Conservation (phyloP, 768 basidiomycete genomes). For the Leccinum subtestaceum region DNA sequence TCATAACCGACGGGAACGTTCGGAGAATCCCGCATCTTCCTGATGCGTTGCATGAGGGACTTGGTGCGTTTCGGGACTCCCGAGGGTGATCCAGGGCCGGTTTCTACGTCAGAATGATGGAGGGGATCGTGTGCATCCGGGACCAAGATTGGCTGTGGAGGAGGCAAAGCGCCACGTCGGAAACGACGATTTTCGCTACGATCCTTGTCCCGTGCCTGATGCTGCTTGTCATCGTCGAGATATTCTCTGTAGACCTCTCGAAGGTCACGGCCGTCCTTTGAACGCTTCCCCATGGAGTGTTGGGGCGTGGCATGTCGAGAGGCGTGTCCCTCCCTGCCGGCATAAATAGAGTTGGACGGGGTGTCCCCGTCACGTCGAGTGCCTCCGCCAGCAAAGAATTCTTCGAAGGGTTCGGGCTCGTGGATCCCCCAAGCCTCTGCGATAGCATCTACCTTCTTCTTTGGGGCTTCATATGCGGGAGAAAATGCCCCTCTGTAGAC, state of each 20-base stretch:
- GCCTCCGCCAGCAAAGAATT: slow-evolving; percentile 83
- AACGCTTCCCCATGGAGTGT: slow-evolving; percentile 35
- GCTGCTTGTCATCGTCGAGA: slow-evolving; percentile 38
- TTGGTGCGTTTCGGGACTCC: slow-evolving; percentile 66
- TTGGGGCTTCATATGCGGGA: slow-evolving; percentile 54
- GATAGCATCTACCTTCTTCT: slow-evolving; percentile 86
- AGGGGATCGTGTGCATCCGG: slow-evolving; percentile 52
- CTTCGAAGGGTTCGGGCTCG: slow-evolving; percentile 88
- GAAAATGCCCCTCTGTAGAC: slow-evolving; percentile 44
- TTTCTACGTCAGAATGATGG: slow-evolving; percentile 36
- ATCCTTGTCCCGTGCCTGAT: slow-evolving; percentile 30
- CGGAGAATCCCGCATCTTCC: slow-evolving; percentile 83
- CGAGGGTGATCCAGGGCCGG: slow-evolving; percentile 40
- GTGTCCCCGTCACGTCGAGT: slow-evolving; percentile 50
- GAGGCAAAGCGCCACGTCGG: slow-evolving; percentile 61
- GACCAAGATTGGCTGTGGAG: slow-evolving; percentile 80
- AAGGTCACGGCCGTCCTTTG: slow-evolving; percentile 50
- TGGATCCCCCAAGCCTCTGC: slow-evolving; percentile 94
- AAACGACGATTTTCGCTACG: slow-evolving; percentile 36
- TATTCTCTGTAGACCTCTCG: slow-evolving; percentile 46
- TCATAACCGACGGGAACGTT: slow-evolving; percentile 69
- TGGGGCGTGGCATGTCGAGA: slow-evolving; percentile 37
- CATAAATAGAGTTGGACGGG: slow-evolving; percentile 66
- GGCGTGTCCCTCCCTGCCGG: slow-evolving; percentile 52
- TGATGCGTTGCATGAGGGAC: slow-evolving; percentile 85